A percentile compares a stretch with the other conserved stretches of the same genome.
phyloP scores from a whole-genome alignment of 2,329 filamentous ascomycete genomes.

The Monosporascus sp. region DNA sequence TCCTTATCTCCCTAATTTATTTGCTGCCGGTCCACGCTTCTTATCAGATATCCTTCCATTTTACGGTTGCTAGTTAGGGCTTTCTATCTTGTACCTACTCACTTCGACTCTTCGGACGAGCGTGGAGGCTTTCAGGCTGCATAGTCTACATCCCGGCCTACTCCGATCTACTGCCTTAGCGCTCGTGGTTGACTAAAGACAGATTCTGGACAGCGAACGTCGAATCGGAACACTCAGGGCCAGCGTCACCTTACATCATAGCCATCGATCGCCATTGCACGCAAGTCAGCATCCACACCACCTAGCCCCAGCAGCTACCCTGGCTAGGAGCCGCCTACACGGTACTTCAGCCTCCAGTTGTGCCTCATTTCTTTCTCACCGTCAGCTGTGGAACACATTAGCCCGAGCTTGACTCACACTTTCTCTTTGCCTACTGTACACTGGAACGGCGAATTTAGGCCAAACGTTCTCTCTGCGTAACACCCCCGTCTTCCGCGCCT shows the following conservation, averaged over 20 bases:
- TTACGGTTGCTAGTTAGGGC: not conserved
- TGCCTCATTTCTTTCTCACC: not conserved
- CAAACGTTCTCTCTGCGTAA: not conserved
- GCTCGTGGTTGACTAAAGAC: not conserved
- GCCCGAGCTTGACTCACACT: not conserved
- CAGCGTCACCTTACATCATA: not conserved
- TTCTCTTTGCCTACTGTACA: not conserved
- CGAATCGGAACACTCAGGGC: not conserved
- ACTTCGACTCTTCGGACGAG: not conserved
- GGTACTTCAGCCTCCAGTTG: not conserved
- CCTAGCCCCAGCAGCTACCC: not conserved
- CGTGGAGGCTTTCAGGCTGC: not conserved
- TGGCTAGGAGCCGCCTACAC: not conserved
- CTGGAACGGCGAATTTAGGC: not conserved
- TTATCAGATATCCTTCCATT: not conserved
- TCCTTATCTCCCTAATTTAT: not conserved
- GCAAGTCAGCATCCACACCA: not conserved
- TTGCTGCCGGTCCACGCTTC: not conserved
- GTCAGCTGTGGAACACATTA: not conserved
- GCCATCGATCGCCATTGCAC: not conserved
- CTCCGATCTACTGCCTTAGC: not conserved
- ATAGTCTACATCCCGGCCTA: not conserved
- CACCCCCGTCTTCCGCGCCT: conserved; percentile 12
- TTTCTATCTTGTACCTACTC: not conserved
- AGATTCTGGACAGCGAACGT: not conserved